These are phyloP conservation scores for Artemisia tridentata DNA, from an alignment of 129 eudicot species.

Conservation along the genomic window DNA sequence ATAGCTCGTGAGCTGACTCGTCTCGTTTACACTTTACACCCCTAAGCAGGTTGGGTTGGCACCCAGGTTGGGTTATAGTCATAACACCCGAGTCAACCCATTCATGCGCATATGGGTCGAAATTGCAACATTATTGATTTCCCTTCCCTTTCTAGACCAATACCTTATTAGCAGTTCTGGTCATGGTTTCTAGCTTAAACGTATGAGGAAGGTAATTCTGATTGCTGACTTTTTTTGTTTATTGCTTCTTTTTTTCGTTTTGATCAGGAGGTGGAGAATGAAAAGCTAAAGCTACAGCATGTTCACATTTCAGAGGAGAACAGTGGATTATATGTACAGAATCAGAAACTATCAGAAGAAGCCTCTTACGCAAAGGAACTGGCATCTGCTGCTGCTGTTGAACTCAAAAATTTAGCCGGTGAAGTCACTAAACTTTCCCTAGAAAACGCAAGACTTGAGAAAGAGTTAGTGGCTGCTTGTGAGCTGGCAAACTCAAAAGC, in stretches of 20 bases:
- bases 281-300: conserved; percentile 68
- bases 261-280: conserved; percentile 87
- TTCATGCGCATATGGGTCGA: too few species aligned
- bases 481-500: conserved; percentile 50
- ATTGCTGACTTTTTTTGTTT: conserved; percentile 17
- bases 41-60: too few species aligned
- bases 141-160: not conserved
- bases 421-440: conserved; percentile 90
- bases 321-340: conserved; percentile 87
- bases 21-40: too few species aligned
- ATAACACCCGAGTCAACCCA: too few species aligned
- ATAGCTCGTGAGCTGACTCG: too few species aligned
- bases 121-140: too few species aligned
- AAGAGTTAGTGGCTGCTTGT: conserved; percentile 72
- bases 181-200: conserved; percentile 1
- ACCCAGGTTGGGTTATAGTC: too few species aligned
- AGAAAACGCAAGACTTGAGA: conserved; percentile 80
- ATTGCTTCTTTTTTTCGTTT: conserved; percentile 5
- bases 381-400: conserved; percentile 98
- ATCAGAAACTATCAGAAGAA: conserved; percentile 93
- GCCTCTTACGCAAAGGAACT: conserved; percentile 97
- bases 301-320: conserved; percentile 80
- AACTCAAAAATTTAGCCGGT: conserved; percentile 85
- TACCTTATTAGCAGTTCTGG: not conserved
- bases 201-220: not conserved